phyloP scores from a whole-genome alignment of 192 early-diverging fungal species.

The Coemansia sp. region DNA sequence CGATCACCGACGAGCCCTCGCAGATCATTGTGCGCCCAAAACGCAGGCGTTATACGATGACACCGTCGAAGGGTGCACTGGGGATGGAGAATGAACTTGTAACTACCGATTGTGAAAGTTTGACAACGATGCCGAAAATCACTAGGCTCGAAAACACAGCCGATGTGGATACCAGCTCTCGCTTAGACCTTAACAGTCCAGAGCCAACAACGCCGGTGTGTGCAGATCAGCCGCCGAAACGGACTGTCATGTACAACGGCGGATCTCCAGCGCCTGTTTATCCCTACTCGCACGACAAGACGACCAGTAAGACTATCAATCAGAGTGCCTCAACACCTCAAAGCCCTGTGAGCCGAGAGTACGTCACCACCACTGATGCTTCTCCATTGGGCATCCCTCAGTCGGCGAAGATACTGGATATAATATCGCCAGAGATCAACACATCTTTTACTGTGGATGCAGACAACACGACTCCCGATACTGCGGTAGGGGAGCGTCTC shows the following conservation, averaged over 20 bases:
- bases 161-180: background rate
- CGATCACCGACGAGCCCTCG: background rate
- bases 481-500: background rate
- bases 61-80: conserved; percentile 1
- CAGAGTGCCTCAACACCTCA: too few species aligned
- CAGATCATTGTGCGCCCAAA: conserved; percentile 9
- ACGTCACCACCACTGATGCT: background rate
- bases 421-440: too few species aligned
- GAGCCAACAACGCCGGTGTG: conserved; percentile 9
- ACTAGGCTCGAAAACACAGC: background rate
- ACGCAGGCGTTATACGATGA: conserved; percentile 44
- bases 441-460: background rate
- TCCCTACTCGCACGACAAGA: too few species aligned
- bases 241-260: too few species aligned
- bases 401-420: too few species aligned
- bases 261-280: too few species aligned
- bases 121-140: background rate
- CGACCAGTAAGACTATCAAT: too few species aligned
- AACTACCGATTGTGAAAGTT: background rate
- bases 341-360: too few species aligned
- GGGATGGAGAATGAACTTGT: background rate
- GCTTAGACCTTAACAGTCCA: conserved; percentile 8
- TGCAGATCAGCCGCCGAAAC: conserved; percentile 1
- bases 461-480: background rate
- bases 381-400: too few species aligned